Percentiles rank a stretch among this genome's conserved stretches.
These are phyloP conservation scores for Mucor mucedo DNA, from an alignment of 371 early-diverging fungal species.

Conservation along the genomic window DNA sequence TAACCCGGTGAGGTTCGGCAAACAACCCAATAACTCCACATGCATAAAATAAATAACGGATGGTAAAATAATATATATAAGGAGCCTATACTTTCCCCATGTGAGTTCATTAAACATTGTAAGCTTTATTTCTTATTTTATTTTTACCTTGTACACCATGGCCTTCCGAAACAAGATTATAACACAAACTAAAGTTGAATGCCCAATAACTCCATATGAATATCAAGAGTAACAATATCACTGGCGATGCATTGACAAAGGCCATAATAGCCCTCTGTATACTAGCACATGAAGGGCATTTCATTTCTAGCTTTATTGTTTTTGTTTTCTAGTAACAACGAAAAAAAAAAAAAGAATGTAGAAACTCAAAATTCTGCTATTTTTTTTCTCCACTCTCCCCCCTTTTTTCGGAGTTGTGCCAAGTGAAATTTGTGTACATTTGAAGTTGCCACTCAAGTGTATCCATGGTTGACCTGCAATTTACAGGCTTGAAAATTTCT, in stretches of 20 bases:
- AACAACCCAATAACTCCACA: slow-evolving; percentile 50
- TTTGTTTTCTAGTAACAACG: too few species aligned
- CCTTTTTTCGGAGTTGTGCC: too few species aligned
- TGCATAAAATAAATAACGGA: slow-evolving; percentile 40
- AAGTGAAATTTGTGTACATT: too few species aligned
- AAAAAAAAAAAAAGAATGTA: too few species aligned
- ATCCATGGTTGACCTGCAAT: too few species aligned
- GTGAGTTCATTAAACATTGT: not conserved
- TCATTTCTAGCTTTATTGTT: not conserved
- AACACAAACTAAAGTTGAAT: slow-evolving; percentile 35
- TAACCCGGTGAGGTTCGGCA: slow-evolving; percentile 50
- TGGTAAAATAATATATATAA: slow-evolving; percentile 44
- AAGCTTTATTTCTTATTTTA: not conserved
- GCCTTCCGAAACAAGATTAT: slow-evolving; percentile 33
- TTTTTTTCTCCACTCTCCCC: too few species aligned
- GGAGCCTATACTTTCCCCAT: slow-evolving; percentile 19
- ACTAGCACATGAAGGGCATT: slow-evolving; percentile 18
- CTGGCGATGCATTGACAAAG: slow-evolving; percentile 45
- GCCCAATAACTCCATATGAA: slow-evolving; percentile 51
- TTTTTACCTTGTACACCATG: slow-evolving; percentile 41
- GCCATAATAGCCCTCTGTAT: slow-evolving; percentile 28
- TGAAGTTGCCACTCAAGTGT: too few species aligned
- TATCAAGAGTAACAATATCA: slow-evolving; percentile 35
- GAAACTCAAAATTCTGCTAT: too few species aligned
- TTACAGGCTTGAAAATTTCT: too few species aligned